Conservation (phyloP, 106 monocot species). For the Ottelia alismoides region DNA sequence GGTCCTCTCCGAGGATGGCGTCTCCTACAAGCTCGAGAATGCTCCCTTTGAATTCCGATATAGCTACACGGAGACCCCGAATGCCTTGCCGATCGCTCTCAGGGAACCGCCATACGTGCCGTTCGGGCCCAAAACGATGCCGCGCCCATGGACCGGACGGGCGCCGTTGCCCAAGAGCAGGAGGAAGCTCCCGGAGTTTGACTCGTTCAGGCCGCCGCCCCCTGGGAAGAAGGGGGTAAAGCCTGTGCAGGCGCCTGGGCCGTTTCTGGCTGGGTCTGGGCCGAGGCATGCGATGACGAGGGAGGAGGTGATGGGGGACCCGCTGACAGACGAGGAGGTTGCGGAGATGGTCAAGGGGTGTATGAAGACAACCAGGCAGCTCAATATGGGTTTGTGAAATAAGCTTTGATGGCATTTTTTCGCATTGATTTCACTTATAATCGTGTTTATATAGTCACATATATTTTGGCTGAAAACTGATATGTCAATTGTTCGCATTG, state of each 20-base stretch:
- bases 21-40: constrained; percentile 47
- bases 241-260: constrained; percentile 82
- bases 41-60: constrained; percentile 97
- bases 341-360: constrained; percentile 50
- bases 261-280: constrained; percentile 54
- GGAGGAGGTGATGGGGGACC: constrained; percentile 84
- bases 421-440: background rate
- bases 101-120: constrained; percentile 77
- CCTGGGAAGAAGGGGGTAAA: constrained; percentile 94
- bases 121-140: constrained; percentile 75
- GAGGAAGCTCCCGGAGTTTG: constrained; percentile 88
- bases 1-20: constrained; percentile 61
- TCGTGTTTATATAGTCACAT: too few species aligned
- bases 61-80: constrained; percentile 95
- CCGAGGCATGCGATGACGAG: constrained; percentile 52
- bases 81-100: constrained; percentile 73
- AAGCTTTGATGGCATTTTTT: constrained; percentile 5
- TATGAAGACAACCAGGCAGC: constrained; percentile 60
- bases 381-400: constrained; percentile 80
- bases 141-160: constrained; percentile 83
- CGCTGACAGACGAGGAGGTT: constrained; percentile 57
- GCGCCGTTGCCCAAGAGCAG: constrained; percentile 64
- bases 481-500: too few species aligned
- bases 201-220: constrained; percentile 73
- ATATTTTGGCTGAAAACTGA: too few species aligned